Evolutionary conservation across 2,329 filamentous ascomycete species (phyloP).

Genomic region (Colletotrichum brevisporum): DNA sequence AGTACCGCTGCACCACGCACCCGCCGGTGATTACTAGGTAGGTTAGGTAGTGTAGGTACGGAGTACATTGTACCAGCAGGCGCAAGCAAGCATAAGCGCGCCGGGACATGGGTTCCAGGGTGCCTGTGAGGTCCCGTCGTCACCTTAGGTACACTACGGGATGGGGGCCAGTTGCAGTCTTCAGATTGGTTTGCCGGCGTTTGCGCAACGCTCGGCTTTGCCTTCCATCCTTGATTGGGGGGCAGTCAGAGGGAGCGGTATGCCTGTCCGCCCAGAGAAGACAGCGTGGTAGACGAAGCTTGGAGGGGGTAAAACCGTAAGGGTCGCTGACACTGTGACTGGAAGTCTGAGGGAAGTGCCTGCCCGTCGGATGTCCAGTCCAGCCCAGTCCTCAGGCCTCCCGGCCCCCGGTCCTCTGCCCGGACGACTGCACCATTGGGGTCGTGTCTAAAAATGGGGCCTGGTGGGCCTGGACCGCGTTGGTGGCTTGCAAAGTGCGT

Average conservation of each 20-base stretch:
- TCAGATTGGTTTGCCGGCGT: background rate
- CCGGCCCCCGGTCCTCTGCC: background rate
- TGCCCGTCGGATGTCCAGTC: conserved; percentile 2
- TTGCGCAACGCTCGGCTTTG: conserved; percentile 15
- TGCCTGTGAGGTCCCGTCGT: conserved; percentile 21
- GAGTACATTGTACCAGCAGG: background rate
- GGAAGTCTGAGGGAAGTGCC: conserved; percentile 16
- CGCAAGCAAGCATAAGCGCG: conserved; percentile 12
- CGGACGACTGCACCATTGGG: conserved; percentile 18
- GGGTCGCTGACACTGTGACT: background rate
- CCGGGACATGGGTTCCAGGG: conserved; percentile 28
- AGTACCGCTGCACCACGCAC: conserved; percentile 1
- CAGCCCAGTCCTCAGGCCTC: conserved; percentile 16
- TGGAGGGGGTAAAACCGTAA: background rate
- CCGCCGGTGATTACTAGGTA: background rate
- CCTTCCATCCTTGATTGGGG: conserved; percentile 7
- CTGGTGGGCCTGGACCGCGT: background rate
- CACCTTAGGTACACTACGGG: too few relatives aligned
- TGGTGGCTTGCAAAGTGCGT: background rate
- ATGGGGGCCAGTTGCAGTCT: conserved; percentile 16
- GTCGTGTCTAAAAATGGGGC: conserved; percentile 38
- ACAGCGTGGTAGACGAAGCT: background rate
- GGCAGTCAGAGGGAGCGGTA: conserved; percentile 11
- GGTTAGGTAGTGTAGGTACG: too few relatives aligned
- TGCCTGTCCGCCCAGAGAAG: conserved; percentile 7